Conservation (phyloP, 148 eudicot species). For the Vaccinium darrowii region DNA sequence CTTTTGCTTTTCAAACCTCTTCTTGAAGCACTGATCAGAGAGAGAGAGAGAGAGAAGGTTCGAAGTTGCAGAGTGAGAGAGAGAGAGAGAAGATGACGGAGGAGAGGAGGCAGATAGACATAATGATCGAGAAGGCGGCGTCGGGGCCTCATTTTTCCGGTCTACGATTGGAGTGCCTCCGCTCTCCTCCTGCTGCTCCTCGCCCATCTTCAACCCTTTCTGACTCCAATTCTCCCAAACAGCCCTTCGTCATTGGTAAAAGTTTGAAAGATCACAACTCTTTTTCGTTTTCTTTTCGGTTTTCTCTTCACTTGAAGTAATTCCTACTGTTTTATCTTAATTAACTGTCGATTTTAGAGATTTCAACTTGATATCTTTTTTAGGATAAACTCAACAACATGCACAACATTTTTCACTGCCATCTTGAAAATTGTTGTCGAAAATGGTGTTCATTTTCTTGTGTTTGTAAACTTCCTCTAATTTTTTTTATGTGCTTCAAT, state of each 20-base stretch:
- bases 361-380: too few species aligned
- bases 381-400: too few species aligned
- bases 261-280: background rate
- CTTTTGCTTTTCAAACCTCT: background rate
- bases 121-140: conserved; percentile 73
- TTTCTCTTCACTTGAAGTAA: background rate
- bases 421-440: too few species aligned
- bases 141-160: conserved; percentile 97
- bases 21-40: background rate
- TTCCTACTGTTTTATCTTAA: background rate
- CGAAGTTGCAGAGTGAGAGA: background rate
- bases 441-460: too few species aligned
- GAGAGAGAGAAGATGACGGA: conserved; percentile 11
- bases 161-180: conserved; percentile 61
- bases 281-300: background rate
- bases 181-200: conserved; percentile 37
- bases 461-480: too few species aligned
- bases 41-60: background rate
- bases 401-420: too few species aligned
- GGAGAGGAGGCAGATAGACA: conserved; percentile 55
- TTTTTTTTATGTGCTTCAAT: too few species aligned
- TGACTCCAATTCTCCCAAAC: conserved; percentile 36
- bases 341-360: background rate
- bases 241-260: conserved; percentile 94
- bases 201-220: conserved; percentile 23